Conservation (phyloP, 2,329 filamentous ascomycete genomes). For the Hirsutella rhossiliensis region DNA sequence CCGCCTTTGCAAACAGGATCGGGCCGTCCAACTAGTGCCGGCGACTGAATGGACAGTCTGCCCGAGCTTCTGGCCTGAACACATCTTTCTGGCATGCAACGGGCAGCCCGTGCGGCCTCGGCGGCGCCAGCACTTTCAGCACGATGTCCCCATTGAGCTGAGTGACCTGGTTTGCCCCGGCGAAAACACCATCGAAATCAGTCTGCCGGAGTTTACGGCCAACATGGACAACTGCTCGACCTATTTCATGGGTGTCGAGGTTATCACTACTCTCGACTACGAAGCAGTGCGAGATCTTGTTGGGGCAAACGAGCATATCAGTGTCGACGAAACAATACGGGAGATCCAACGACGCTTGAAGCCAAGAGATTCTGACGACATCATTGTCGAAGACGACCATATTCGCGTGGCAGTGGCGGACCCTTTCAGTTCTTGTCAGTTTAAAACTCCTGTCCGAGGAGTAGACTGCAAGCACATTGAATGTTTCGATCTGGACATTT, state of each 20-base stretch:
- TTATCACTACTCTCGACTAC: conserved; percentile 44
- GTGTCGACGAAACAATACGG: conserved; percentile 36
- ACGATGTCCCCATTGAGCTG: conserved; percentile 65
- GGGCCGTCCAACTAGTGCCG: conserved; percentile 20
- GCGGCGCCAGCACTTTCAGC: conserved; percentile 60
- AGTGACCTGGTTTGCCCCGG: conserved; percentile 48
- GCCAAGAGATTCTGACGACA: conserved; percentile 37
- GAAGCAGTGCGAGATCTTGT: conserved; percentile 28
- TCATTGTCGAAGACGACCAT: conserved; percentile 44
- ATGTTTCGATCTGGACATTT: conserved; percentile 82
- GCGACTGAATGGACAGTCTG: conserved; percentile 44
- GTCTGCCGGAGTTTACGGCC: conserved; percentile 14
- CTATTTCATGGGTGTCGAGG: conserved; percentile 59
- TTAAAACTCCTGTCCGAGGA: conserved; percentile 61
- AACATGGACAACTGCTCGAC: conserved; percentile 10
- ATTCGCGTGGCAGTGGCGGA: conserved; percentile 50
- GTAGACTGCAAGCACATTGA: conserved; percentile 62
- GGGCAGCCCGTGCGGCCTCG: conserved; percentile 41
- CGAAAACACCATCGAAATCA: conserved; percentile 49
- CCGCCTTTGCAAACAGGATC: conserved; percentile 39
- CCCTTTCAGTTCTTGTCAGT: conserved; percentile 54
- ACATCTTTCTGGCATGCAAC: conserved; percentile 61
- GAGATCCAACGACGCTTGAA: conserved; percentile 41
- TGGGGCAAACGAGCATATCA: conserved; percentile 20
- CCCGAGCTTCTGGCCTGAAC: conserved; percentile 60